Base-by-base conservation (phyloP, 805 yeast genomes). In the Pichia membranifaciens region DNA sequence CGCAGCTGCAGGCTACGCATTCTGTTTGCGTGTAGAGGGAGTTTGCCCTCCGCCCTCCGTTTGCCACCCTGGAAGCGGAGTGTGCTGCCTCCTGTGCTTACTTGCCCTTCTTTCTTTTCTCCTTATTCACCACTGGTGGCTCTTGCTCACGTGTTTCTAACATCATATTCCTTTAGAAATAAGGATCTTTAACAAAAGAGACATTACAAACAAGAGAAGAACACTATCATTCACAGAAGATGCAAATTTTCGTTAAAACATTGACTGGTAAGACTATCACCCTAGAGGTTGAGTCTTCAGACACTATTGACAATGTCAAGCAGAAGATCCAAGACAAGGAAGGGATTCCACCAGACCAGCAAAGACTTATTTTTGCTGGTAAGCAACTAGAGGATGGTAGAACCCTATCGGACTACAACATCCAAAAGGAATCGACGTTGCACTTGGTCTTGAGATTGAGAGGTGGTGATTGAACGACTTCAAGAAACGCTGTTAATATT, bases 321-420 rank as follows among this genome's bases (percentile, higher is more conserved):
- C 77, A 95, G 64, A 89, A 89, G 81, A 89, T 90, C 68, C 96
- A 87, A 79, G 96, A 88, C 78, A 88, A 87, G 76, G 96, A 89
- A 72, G 96, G 96, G 67, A 88, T 89, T 64, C 96, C 97, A 70
- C 96, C 96, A 61, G 96, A 88, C 73, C 96, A 89, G 73, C 97
- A 90, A 76, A 84, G 96, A 76, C 81, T 89, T 65, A 88, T 90
- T 76, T 90, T 89, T 65, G 96, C 96, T 63, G 96, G 96, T 81
- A 89, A 88, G 79, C 96, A 87, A 76, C 82, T 89, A 70, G 96
- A 88, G 74, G 93, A 86, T 57, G 96, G 96, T 60, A 87, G 96
- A 80, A 90, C 97, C 55, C 76, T 90, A 56, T 84, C 96, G 58
- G 96, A 90, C 76, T 90, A 90, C 91, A 90, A 90, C 85, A 90